These are phyloP conservation scores for Mortierella sp. DNA, from an alignment of 371 early-diverging fungal genomes.

Conservation along the genomic window DNA sequence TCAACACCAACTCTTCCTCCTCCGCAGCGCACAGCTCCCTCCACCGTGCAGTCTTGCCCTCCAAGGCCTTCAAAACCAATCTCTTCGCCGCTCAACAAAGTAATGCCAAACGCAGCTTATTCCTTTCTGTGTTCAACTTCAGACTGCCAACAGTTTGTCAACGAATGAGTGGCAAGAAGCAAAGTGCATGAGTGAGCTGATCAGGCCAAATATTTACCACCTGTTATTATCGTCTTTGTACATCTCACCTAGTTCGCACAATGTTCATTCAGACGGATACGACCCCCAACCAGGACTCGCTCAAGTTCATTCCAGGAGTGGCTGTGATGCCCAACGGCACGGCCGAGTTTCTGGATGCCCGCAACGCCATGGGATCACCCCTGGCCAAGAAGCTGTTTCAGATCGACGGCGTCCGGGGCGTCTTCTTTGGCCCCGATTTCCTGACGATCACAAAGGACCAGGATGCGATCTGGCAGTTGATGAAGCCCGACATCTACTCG, in stretches of 20 bases:
- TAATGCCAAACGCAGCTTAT: neutral
- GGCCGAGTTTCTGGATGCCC: conserved; percentile 84
- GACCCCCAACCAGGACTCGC: conserved; percentile 94
- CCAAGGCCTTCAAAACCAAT: conserved; percentile 31
- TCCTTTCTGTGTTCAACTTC: neutral
- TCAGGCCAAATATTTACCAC: neutral
- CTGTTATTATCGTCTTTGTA: neutral
- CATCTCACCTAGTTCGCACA: conserved; percentile 65
- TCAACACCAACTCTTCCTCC: conserved; percentile 22
- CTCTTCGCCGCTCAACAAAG: conserved; percentile 43
- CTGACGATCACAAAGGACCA: conserved; percentile 92
- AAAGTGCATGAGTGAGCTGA: neutral
- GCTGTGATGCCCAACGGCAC: conserved; percentile 73
- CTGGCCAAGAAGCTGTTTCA: conserved; percentile 90
- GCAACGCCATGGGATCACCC: conserved; percentile 86
- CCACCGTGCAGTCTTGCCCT: conserved; percentile 6
- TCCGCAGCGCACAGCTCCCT: conserved; percentile 8
- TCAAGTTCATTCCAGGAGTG: conserved; percentile 94
- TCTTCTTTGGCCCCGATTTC: conserved; percentile 94
- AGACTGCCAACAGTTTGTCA: neutral
- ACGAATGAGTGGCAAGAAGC: neutral
- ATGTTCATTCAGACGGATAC: conserved; percentile 97
- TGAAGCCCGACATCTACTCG: conserved; percentile 96
- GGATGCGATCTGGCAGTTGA: conserved; percentile 89
- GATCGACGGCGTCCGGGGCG: conserved; percentile 90